phyloP scores from a whole-genome alignment of 257 asterid genomes.

The Sherardia arvensis region DNA sequence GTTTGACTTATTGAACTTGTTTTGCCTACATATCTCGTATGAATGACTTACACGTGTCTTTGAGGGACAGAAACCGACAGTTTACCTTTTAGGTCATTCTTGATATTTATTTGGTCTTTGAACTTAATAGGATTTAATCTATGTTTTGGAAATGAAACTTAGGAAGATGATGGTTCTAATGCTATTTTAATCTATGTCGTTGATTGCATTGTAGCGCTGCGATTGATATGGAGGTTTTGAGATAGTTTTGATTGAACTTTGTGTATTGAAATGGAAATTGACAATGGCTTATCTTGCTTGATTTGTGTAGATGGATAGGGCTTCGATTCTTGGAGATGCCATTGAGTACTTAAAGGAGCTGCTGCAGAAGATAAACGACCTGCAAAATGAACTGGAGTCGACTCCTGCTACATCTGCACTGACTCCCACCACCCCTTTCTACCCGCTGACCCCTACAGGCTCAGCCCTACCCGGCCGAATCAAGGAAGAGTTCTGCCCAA shows the following conservation, averaged over 20 bases:
- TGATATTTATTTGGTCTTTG: neutral
- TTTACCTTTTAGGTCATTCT: neutral
- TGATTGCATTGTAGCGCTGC: neutral
- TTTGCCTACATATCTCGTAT: neutral
- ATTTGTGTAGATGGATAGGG: slow-evolving; percentile 72
- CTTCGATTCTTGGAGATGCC: slow-evolving; percentile 86
- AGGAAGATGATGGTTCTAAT: neutral
- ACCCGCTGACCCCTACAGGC: slow-evolving; percentile 70
- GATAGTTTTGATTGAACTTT: neutral
- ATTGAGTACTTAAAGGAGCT: slow-evolving; percentile 81
- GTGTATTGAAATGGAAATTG: neutral
- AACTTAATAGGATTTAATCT: neutral
- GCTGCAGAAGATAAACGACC: slow-evolving; percentile 73
- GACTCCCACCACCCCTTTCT: slow-evolving; percentile 51
- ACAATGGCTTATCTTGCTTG: neutral
- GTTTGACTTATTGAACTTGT: neutral
- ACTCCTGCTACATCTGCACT: slow-evolving; percentile 44
- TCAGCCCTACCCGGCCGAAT: slow-evolving; percentile 48
- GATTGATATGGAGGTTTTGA: neutral
- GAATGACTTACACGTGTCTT: neutral
- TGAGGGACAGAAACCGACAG: too few species aligned
- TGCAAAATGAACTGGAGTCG: slow-evolving; percentile 75
- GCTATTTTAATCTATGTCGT: neutral
- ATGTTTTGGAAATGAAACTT: neutral
- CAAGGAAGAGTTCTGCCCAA: slow-evolving; percentile 66